These are phyloP conservation scores for Saitoella complicata DNA, from an alignment of 805 yeast genomes.

Conservation along the genomic window DNA sequence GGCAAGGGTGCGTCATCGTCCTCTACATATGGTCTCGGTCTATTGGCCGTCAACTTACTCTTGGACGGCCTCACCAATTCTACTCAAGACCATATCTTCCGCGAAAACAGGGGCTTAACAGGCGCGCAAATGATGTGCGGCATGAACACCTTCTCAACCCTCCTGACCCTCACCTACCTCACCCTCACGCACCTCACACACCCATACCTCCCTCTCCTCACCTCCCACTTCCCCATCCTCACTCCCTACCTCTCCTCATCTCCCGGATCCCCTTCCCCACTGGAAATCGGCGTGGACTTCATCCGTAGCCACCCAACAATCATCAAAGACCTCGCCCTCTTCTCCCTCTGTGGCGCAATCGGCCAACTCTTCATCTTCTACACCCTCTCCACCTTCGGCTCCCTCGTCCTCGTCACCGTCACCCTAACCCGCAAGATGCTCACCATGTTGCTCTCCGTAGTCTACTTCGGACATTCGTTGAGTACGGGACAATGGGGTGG, in stretches of 20 bases:
- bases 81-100: conserved; percentile 75
- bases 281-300: conserved; percentile 34
- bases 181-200: too few relatives aligned
- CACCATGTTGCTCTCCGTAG: conserved; percentile 79
- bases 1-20: conserved; percentile 17
- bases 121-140: conserved; percentile 84
- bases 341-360: conserved; percentile 66
- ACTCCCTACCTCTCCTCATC: conserved; percentile 16
- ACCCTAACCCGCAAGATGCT: conserved; percentile 95
- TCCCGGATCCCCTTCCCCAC: conserved; percentile 27
- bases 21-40: conserved; percentile 38
- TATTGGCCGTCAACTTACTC: conserved; percentile 46
- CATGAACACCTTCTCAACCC: conserved; percentile 32
- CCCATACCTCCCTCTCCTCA: conserved; percentile 29
- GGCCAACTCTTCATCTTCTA: conserved; percentile 91
- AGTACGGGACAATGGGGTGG: conserved; percentile 60
- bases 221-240: background rate
- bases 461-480: conserved; percentile 69
- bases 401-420: conserved; percentile 72
- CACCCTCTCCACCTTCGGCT: conserved; percentile 71
- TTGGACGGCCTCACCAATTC: conserved; percentile 89
- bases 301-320: conserved; percentile 36
- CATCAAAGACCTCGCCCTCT: conserved; percentile 41
- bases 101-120: conserved; percentile 33
- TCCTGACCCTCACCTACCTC: conserved; percentile 25